Evolutionary conservation across 495 filamentous ascomycete species (phyloP).

Genomic region (Oidiodendron maius): DNA sequence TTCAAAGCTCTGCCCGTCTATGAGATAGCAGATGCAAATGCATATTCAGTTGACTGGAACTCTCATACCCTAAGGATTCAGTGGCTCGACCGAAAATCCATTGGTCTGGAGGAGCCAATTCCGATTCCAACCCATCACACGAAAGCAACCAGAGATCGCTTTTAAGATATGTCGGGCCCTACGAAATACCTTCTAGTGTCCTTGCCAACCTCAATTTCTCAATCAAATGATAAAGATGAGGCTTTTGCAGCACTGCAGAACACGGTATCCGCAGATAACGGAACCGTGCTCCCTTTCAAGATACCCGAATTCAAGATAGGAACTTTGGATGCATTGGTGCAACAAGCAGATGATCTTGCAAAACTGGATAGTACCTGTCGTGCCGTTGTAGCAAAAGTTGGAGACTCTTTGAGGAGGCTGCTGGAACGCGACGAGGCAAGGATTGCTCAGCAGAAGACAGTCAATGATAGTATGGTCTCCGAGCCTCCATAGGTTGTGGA

Average conservation of each 20-base stretch:
- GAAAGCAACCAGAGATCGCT: not conserved
- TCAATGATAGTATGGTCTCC: conserved; percentile 80
- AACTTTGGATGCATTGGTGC: conserved; percentile 89
- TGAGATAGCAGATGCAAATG: no score
- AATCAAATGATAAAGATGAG: conserved; percentile 70
- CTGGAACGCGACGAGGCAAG: conserved; percentile 79
- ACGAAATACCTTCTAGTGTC: conserved; percentile 68
- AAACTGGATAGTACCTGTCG: conserved; percentile 81
- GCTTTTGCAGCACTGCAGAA: conserved; percentile 67
- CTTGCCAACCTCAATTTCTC: conserved; percentile 66
- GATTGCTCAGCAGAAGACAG: conserved; percentile 79
- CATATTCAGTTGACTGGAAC: no score
- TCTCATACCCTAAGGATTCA: no score
- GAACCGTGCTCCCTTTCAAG: conserved; percentile 67
- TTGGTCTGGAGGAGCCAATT: not conserved
- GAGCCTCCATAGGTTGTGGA: not conserved
- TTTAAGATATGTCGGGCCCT: conserved; percentile 30
- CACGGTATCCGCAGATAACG: conserved; percentile 69
- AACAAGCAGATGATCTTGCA: conserved; percentile 89
- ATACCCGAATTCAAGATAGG: conserved; percentile 97
- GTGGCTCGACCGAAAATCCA: no score
- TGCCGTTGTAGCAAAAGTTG: conserved; percentile 79
- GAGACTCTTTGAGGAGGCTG: conserved; percentile 74
- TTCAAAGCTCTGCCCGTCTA: no score
- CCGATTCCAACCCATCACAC: not conserved